Evolutionary conservation across 2,329 filamentous ascomycete genomes (phyloP), one percentile per base, ranked within the genome.

Genomic region (Colletotrichum incanum): DNA sequence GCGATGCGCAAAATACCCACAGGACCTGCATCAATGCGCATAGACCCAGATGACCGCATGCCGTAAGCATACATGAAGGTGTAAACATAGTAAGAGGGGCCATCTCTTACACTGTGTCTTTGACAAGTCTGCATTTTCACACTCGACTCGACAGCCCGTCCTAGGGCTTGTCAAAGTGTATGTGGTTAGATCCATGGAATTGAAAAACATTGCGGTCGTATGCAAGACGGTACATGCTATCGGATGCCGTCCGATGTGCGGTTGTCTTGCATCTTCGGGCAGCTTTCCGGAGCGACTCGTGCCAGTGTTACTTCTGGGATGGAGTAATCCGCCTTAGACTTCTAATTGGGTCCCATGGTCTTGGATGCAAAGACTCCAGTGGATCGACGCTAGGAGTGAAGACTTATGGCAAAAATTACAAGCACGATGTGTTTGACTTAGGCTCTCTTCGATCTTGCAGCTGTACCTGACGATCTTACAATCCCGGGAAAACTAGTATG

Each of bases 401-500:
- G 9, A 12, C n/a, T 34, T 20, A 2, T 20, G 50, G 6, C 0
- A 18, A 34, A n/a, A 1, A 9, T 5, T 26, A 8, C 9, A 7
- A 31, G 28, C 4, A 18, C 14, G 60, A 28, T 41, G 47, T 26
- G 31, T 20, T 52, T n/a, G 39, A 39, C 45, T 34, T 14, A 54
- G 47, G 20, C 11, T 43, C 34, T 18, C 28, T 41, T 45, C 14
- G 39, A 65, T 65, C 41, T 39, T 49, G 28, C 41, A 58, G 63
- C 28, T 49, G 26, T 65, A 28, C 63, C 63, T 65, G 52, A 47
- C 14, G 63, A 65, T 65, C 52, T 45, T 16, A 8, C 56, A 14
- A 45, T 31, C 16, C 20, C 2, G 2, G 20, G 37, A 16, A 43
- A 0, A n/a, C 8, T 3, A 23, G 20, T 34, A 49, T 12, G 23